Evolutionary conservation across 805 yeast genomes (phyloP), one percentile per base, ranked within the genome.

Genomic region (Teunomyces cretensis): DNA sequence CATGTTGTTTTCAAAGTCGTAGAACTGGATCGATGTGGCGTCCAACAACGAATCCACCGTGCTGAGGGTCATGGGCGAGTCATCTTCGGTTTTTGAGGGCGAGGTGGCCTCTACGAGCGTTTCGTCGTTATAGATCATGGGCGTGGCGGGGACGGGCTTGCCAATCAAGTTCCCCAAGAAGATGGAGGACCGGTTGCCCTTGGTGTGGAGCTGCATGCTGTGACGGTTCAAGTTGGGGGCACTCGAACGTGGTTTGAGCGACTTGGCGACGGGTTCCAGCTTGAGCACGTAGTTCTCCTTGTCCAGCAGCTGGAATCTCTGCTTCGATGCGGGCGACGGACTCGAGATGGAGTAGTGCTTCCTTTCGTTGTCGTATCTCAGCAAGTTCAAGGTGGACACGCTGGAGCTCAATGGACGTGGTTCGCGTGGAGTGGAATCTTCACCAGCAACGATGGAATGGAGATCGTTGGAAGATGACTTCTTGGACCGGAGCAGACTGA

Each of bases 221-320:
- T 24, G 30, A 35, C 28, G 22, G 48, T 44, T 48, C 38, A 61
- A 52, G 36, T 54, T 57, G 4, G 63, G 62, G 3, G 58, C 58
- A 38, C 62, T 58, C 2, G 58, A 51, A 28, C 62, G 45, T 5
- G 60, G 43, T 43, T 54, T 53, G 15, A 58, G 46, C 7, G 49
- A 28, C 31, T 42, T 51, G 19, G 27, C 28, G 17, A 31, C 13
- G 15, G 28, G 14, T 30, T 22, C 15, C 8, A 30, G 32, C 14
- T 41, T 41, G n/a, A 43, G 27, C 13, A 27, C n/a, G 33, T 41
- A 13, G 45, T 56, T 54, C 33, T 56, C 57, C 32, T 54, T 53
- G 33, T 51, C 44, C n/a, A 11, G 26, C 9, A 15, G 33, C 38
- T 19, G 36, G 28, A 16, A 33, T 26, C 41, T 13, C 24, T 33